Percentiles rank a stretch among this genome's conserved stretches.
Evolutionary conservation across 2,329 filamentous ascomycete species (phyloP).

Genomic region (Beauveria rudraprayagi): DNA sequence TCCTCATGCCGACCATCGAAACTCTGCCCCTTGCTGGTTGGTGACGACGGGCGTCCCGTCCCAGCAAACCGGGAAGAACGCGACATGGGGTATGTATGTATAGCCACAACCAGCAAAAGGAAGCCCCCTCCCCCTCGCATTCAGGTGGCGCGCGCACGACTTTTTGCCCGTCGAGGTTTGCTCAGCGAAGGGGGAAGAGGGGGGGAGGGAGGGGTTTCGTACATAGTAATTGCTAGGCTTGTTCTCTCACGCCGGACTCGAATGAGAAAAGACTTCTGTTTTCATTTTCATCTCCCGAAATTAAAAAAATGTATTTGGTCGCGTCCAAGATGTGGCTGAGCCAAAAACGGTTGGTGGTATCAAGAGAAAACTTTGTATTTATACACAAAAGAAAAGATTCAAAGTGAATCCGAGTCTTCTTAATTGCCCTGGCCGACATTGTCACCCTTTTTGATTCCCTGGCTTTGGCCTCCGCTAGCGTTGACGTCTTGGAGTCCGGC

Average conservation of each 20-base stretch:
- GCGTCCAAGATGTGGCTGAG: no score
- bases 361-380: no score
- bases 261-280: neutral
- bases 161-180: no score
- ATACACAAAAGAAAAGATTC: neutral
- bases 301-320: neutral
- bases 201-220: no score
- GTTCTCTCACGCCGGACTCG: neutral
- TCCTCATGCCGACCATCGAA: no score
- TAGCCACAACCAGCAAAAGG: neutral
- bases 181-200: no score
- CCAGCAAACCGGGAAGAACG: neutral
- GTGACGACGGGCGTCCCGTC: neutral
- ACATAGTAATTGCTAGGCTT: neutral
- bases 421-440: conserved; percentile 32
- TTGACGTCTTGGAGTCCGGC: conserved; percentile 29
- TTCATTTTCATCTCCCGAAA: neutral
- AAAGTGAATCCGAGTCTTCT: neutral
- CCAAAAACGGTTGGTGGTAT: no score
- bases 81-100: neutral
- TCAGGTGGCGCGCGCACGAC: neutral
- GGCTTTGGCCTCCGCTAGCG: conserved; percentile 37
- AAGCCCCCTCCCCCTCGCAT: neutral
- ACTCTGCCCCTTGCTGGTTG: neutral
- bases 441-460: conserved; percentile 32